Evolutionary conservation across 345 rosid genomes (phyloP), one percentile per base, ranked within the genome.

Genomic region (Boechera divaricarpa): DNA sequence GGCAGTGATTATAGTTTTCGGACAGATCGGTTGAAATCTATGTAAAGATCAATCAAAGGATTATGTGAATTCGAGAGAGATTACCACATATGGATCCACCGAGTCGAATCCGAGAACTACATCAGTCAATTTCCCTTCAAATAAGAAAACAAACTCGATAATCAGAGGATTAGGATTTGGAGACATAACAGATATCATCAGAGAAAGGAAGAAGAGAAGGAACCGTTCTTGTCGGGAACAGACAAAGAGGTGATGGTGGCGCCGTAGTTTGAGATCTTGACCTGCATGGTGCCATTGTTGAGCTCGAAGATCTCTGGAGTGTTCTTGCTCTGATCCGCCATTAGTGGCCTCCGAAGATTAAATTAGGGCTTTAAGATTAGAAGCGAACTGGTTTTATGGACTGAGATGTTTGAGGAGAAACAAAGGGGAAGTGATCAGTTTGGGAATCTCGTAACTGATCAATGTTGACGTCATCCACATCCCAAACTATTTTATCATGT

Each of bases 21-120:
- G 55, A 49, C 38, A 72, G 81, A 67, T 78, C 65, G 13, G 38
- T 11, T 73, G 35, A 54, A 21, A 38, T 13, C 2, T 42, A n/a
- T 38, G 51, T 21, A 58, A 63, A 59, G 51, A 72, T 66, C 52
- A 26, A 35, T 44, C 0, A 1, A 10, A 57, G 10, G 38, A 41
- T 18, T 5, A 45, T 26, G 69, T 48, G 74, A 52, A 15, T 39
- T 39, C 1, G 47, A 73, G 47, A n/a, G 49, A 36, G 2, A 55
- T 82, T 84, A 94, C 98, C 97, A 86, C 76, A 74, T 94, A 92
- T 1, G 92, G 98, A 51, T 90, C 98, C 11, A 92, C 79, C 9
- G 98, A 81, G 74, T 94, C 98, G 52, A 92, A 90, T 61, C 98
- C 97, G 67, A 92, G 91, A 76, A 94, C 94, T 1, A 92, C 97